Evolutionary conservation across 1,284 basidiomycete species (phyloP).

Genomic region (Leccinum insigne): DNA sequence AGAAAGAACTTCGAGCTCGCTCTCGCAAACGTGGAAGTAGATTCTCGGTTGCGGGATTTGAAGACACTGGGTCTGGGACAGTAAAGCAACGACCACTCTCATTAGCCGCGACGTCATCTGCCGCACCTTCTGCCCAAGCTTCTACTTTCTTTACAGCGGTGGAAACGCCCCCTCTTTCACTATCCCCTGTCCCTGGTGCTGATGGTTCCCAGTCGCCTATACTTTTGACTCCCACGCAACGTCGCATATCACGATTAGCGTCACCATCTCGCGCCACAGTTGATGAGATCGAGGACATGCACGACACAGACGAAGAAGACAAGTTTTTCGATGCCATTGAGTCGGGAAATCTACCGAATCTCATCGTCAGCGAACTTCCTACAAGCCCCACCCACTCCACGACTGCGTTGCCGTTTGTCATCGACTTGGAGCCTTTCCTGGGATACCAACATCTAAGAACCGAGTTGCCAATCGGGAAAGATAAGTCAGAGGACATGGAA

Average conservation of each 20-base stretch:
- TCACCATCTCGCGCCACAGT: constrained; percentile 6
- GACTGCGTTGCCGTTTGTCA: constrained; percentile 23
- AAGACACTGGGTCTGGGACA: constrained; percentile 26
- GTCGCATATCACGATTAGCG: constrained; percentile 20
- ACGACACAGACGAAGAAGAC: constrained; percentile 87
- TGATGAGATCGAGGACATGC: constrained; percentile 43
- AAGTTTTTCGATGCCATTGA: constrained; percentile 99
- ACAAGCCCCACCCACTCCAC: constrained; percentile 35
- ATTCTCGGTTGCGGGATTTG: constrained; percentile 40
- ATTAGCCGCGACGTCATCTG: constrained; percentile 7
- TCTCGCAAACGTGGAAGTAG: constrained; percentile 58
- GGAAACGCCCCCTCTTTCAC: constrained; percentile 18
- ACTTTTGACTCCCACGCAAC: constrained; percentile 31
- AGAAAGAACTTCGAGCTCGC: constrained; percentile 72
- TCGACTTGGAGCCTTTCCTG: constrained; percentile 56
- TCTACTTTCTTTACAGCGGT: constrained; percentile 24
- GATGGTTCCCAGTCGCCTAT: constrained; percentile 18
- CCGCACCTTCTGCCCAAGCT: constrained; percentile 17
- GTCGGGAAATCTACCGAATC: constrained; percentile 71
- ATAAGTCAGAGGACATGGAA: constrained; percentile 95
- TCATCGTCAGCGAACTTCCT: constrained; percentile 67
- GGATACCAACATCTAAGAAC: constrained; percentile 75
- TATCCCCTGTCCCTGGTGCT: constrained; percentile 1
- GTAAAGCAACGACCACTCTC: constrained; percentile 31
- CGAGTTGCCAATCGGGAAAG: constrained; percentile 67